These are phyloP conservation scores for Apiotrichum domesticum DNA, from an alignment of 1,284 basidiomycete genomes.

Conservation along the genomic window DNA sequence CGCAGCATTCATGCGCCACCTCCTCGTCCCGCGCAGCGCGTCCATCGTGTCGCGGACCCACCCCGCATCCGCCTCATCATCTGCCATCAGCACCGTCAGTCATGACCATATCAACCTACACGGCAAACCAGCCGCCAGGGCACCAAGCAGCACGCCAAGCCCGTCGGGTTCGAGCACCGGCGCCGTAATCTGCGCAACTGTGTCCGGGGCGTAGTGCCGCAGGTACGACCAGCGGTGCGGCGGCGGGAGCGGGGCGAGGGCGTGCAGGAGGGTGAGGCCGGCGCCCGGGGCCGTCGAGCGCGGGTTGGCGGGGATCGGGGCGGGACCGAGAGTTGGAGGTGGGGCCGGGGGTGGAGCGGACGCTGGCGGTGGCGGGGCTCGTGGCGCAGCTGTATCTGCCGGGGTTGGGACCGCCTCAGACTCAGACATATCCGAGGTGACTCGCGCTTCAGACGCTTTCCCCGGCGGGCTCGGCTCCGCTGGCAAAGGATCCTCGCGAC, in stretches of 20 bases:
- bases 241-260: slow-evolving; percentile 9
- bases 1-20: slow-evolving; percentile 33
- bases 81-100: background rate
- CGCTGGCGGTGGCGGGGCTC: background rate
- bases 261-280: slow-evolving; percentile 30
- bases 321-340: slow-evolving; percentile 7
- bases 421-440: background rate
- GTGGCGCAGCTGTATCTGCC: background rate
- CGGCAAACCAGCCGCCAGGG: slow-evolving; percentile 1
- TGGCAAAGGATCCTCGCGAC: background rate
- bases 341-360: background rate
- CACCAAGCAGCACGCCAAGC: slow-evolving; percentile 27
- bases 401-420: background rate
- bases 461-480: background rate
- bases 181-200: slow-evolving; percentile 23
- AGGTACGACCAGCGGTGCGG: slow-evolving; percentile 10
- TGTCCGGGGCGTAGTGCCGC: slow-evolving; percentile 21
- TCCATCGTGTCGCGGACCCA: slow-evolving; percentile 16
- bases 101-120: background rate
- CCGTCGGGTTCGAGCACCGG: slow-evolving; percentile 39
- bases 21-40: slow-evolving; percentile 22
- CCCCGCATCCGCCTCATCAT: background rate
- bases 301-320: slow-evolving; percentile 11
- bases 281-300: slow-evolving; percentile 27
- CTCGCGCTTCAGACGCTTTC: background rate